Evolutionary conservation across 768 basidiomycete species (phyloP), one percentile per base, ranked within the genome.

Genomic region (Hericium coralloides): DNA sequence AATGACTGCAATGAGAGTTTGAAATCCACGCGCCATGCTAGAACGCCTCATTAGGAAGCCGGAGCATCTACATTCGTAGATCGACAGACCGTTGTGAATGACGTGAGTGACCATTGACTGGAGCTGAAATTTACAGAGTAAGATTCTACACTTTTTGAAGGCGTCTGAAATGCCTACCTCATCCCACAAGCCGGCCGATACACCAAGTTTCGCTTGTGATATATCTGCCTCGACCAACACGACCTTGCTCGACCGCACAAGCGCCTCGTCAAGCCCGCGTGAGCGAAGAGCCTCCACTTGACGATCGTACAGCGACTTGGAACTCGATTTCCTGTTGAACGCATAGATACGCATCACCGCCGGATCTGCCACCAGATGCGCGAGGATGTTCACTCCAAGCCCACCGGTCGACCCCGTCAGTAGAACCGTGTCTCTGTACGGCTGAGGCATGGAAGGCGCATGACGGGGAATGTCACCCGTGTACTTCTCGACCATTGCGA

Each of bases 211-310:
- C 8, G 59, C 58, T 25, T n/a, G 23, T 23, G 37, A 52, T 17
- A 64, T 41, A 36, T 65, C 61, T 25, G 62, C 64, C 50, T 65
- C 65, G 23, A 67, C 39, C 39, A 59, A 59, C 20, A 62, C 53
- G 8, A 66, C 39, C 60, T 66, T 67, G 22, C 39, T 12, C 9
- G 58, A 60, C 2, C 52, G 22, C 14, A 66, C 38, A 7, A 64
- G 23, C 9, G 22, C 49, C 18, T 22, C 17, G n/a, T 52, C 50
- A 12, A 57, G 36, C 20, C 51, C 56, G 18, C 50, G 49, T 38
- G 22, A 20, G 17, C 18, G 12, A 17, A 52, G 22, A 6, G 41
- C 50, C 26, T 18, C 36, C 25, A 17, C 18, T 12, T 57, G 56
- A 12, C 56, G 25, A 14, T 41, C 56, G 12, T 45, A 12, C 49